Percentiles rank a stretch among this genome's conserved stretches.
Evolutionary conservation across 2,329 filamentous ascomycete genomes (phyloP).

Genomic region (Aureobasidium sp.): DNA sequence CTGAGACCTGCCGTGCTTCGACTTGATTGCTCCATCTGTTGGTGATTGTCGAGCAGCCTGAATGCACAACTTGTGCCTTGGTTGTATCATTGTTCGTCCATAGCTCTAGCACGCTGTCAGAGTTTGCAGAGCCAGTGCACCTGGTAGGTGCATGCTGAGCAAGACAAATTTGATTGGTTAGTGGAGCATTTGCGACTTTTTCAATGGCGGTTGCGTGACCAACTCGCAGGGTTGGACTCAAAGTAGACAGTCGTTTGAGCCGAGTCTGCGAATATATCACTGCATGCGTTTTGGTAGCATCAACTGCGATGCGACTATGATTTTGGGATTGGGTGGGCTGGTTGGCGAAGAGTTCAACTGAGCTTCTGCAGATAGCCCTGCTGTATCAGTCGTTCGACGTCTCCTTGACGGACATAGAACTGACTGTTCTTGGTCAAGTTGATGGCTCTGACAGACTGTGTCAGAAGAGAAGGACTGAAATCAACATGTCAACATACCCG

Average conservation of each 20-base stretch:
- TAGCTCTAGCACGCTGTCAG: not conserved
- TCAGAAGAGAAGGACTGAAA: constrained; percentile 15
- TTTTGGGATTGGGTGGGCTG: no score
- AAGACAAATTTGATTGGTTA: not conserved
- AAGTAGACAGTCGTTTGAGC: no score
- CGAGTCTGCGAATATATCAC: no score
- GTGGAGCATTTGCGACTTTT: not conserved
- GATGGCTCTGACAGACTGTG: constrained; percentile 60
- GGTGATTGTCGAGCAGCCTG: not conserved
- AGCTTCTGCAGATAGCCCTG: constrained; percentile 93
- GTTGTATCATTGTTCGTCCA: not conserved
- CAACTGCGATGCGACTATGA: no score
- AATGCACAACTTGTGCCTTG: not conserved
- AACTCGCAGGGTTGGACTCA: no score
- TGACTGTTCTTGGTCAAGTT: constrained; percentile 97
- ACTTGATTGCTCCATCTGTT: no score
- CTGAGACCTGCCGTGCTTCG: not conserved
- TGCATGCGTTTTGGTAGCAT: no score
- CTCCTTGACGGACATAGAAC: constrained; percentile 91
- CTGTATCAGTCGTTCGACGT: constrained; percentile 88
- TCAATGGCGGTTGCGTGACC: no score
- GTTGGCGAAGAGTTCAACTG: constrained; percentile 57
- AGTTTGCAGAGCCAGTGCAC: not conserved
- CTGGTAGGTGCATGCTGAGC: not conserved
- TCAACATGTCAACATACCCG: constrained; percentile 55